These are phyloP conservation scores for Microdochium trichocladiopsis DNA, from an alignment of 2,329 filamentous ascomycete genomes.

Conservation along the genomic window DNA sequence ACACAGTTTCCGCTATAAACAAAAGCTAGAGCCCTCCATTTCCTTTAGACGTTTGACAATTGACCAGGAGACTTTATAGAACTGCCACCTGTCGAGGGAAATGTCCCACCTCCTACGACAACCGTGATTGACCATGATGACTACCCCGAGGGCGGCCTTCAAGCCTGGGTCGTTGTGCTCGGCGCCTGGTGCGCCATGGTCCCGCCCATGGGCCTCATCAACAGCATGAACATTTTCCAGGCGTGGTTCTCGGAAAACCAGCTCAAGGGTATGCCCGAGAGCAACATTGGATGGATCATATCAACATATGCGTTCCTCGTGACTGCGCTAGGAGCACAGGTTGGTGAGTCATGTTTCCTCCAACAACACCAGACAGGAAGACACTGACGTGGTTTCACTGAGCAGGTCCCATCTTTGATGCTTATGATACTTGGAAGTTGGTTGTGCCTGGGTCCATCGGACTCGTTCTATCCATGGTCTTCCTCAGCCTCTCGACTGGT, in stretches of 20 bases:
- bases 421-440: conserved; percentile 53
- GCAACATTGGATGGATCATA: conserved; percentile 66
- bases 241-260: conserved; percentile 60
- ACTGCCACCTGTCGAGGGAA: not conserved
- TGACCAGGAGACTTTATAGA: too few relatives aligned
- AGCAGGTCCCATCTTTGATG: conserved; percentile 59
- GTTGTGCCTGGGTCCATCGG: conserved; percentile 50
- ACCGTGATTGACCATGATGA: not conserved
- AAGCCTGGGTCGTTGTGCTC: conserved; percentile 65
- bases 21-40: not conserved
- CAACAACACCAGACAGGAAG: too few relatives aligned
- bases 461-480: conserved; percentile 45
- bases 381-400: not conserved
- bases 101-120: not conserved
- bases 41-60: too few relatives aligned
- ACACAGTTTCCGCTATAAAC: too few relatives aligned
- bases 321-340: conserved; percentile 65
- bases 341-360: too few relatives aligned
- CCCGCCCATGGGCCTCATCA: conserved; percentile 59
- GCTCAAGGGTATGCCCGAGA: conserved; percentile 47
- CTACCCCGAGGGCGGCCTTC: conserved; percentile 63
- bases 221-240: conserved; percentile 60
- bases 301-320: conserved; percentile 63
- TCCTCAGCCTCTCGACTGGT: conserved; percentile 51
- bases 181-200: conserved; percentile 62